Evolutionary conservation across 768 basidiomycete species (phyloP).

Genomic region (Trametes gibbosa): DNA sequence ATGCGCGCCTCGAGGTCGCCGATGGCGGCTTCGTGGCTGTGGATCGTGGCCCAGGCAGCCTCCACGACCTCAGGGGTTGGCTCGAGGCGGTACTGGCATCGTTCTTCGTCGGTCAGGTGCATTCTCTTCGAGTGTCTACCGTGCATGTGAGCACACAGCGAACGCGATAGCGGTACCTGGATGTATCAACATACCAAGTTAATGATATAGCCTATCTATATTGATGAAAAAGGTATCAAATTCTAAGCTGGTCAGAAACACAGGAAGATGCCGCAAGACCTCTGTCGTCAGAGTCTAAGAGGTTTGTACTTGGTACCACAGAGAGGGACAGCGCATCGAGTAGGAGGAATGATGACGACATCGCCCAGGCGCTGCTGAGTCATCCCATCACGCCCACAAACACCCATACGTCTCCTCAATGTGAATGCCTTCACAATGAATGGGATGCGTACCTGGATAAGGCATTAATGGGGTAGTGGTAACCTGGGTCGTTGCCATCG

Average conservation of each 20-base stretch:
- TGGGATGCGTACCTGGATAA: too few relatives aligned
- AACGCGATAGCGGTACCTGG: too few relatives aligned
- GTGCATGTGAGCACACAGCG: too few relatives aligned
- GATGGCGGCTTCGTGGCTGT: slow-evolving; percentile 41
- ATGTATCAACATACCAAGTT: too few relatives aligned
- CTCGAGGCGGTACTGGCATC: slow-evolving; percentile 20
- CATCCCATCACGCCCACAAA: neutral
- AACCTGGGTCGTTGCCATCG: slow-evolving; percentile 44
- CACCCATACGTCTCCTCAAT: too few relatives aligned
- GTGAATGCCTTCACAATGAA: too few relatives aligned
- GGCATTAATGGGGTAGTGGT: slow-evolving; percentile 38
- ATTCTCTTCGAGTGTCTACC: neutral
- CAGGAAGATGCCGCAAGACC: too few relatives aligned
- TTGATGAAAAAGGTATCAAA: too few relatives aligned
- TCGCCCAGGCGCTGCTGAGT: neutral
- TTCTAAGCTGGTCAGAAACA: too few relatives aligned
- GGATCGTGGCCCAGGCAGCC: slow-evolving; percentile 23
- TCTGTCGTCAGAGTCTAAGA: too few relatives aligned
- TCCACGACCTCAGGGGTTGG: slow-evolving; percentile 25
- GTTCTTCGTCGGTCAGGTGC: slow-evolving; percentile 4
- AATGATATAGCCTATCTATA: too few relatives aligned
- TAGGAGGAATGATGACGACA: neutral
- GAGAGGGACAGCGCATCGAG: neutral
- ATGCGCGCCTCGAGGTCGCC: slow-evolving; percentile 42
- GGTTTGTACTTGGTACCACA: too few relatives aligned